Evolutionary conservation across 805 yeast genomes (phyloP).

Genomic region (Candida schatavii): DNA sequence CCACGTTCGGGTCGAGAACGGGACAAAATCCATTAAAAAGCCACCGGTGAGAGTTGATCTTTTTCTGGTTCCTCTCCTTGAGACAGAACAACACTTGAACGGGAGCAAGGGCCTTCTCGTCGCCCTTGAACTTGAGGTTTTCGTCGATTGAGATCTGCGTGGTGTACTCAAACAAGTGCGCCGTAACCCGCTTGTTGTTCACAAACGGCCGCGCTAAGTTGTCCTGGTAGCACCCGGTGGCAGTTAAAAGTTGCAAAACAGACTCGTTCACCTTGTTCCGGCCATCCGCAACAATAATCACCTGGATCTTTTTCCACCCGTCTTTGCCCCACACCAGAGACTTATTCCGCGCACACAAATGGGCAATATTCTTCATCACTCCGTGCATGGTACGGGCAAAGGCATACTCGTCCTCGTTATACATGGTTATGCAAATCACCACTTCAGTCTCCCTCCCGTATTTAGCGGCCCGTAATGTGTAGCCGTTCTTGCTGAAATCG

Average conservation of each 20-base stretch:
- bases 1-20: constrained; percentile 84
- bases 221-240: constrained; percentile 95
- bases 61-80: constrained; percentile 88
- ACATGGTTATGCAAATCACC: constrained; percentile 93
- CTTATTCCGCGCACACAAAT: constrained; percentile 74
- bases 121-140: constrained; percentile 84
- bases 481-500: constrained; percentile 74
- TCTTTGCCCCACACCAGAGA: constrained; percentile 94
- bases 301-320: constrained; percentile 96
- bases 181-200: constrained; percentile 85
- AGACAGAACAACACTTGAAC: constrained; percentile 91
- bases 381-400: constrained; percentile 94
- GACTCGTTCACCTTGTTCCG: constrained; percentile 84
- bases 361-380: constrained; percentile 88
- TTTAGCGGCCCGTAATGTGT: constrained; percentile 81
- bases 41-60: constrained; percentile 98
- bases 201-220: constrained; percentile 95
- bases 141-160: constrained; percentile 92
- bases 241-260: constrained; percentile 83
- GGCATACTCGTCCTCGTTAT: constrained; percentile 88
- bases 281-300: constrained; percentile 90
- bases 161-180: constrained; percentile 94
- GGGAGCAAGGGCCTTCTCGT: constrained; percentile 87
- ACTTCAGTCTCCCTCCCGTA: constrained; percentile 89
- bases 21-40: constrained; percentile 94